Conservation (phyloP, 2,329 filamentous ascomycete species). For the Talaromyces albobiverticillius region DNA sequence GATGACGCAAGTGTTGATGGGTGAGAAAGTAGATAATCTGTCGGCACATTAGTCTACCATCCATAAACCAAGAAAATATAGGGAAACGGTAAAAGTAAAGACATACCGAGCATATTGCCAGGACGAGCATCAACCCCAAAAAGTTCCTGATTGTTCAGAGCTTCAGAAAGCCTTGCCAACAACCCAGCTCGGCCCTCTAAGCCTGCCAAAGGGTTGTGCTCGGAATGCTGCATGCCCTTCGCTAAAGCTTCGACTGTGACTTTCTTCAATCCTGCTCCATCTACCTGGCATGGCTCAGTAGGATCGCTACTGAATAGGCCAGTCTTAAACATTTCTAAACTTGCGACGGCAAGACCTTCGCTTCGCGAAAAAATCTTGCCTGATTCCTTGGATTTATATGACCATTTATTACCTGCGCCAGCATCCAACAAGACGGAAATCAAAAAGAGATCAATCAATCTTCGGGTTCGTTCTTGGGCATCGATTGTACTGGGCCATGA, state of each 20-base stretch:
- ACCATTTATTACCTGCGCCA: conserved; percentile 86
- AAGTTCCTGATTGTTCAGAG: conserved; percentile 74
- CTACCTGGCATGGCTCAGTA: conserved; percentile 81
- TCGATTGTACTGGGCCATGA: conserved; percentile 47
- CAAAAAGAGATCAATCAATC: conserved; percentile 61
- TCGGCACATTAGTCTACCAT: conserved; percentile 10
- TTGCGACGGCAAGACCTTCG: conserved; percentile 78
- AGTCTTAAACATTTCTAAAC: conserved; percentile 88
- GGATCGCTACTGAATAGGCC: conserved; percentile 83
- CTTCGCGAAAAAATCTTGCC: conserved; percentile 78
- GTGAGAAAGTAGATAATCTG: conserved; percentile 90
- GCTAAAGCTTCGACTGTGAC: conserved; percentile 73
- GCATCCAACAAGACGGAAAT: conserved; percentile 62
- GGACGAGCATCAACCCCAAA: conserved; percentile 83
- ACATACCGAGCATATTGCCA: conserved; percentile 86
- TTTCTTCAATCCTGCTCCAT: conserved; percentile 72
- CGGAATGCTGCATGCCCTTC: conserved; percentile 78
- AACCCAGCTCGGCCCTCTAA: conserved; percentile 80
- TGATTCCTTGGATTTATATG: conserved; percentile 87
- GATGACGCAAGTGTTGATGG: conserved; percentile 85
- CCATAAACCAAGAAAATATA: not conserved
- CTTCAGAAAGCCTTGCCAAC: conserved; percentile 70
- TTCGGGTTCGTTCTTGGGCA: conserved; percentile 48
- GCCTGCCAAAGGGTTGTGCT: conserved; percentile 77
- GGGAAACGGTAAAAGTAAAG: conserved; percentile 5